Conservation (phyloP, 2,329 filamentous ascomycete genomes). For the Arthrobotrys entomopaga region DNA sequence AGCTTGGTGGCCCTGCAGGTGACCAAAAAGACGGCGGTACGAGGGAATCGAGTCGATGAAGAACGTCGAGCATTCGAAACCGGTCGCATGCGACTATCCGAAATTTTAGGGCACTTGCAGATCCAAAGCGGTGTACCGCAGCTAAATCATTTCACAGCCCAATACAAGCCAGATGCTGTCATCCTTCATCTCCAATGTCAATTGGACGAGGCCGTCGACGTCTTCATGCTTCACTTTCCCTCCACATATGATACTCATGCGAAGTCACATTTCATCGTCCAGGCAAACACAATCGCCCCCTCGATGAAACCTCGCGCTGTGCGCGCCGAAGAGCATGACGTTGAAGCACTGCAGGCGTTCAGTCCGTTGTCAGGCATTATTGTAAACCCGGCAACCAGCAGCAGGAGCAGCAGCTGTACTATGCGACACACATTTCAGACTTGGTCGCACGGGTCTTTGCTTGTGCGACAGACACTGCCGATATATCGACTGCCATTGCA, state of each 20-base stretch:
- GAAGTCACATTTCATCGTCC: constrained; percentile 3
- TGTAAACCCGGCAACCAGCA: constrained; percentile 4
- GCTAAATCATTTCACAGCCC: background rate
- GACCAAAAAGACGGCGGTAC: constrained; percentile 16
- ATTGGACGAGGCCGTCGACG: background rate
- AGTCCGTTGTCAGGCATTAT: constrained; percentile 31
- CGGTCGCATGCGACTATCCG: constrained; percentile 25
- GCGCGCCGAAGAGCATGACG: constrained; percentile 27
- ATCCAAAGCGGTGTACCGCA: constrained; percentile 2
- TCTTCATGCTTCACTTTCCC: background rate
- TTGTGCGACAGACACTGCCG: constrained; percentile 50
- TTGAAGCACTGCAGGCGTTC: constrained; percentile 9
- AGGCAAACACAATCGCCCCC: constrained; percentile 26
- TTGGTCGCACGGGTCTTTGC: constrained; percentile 26
- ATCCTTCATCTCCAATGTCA: background rate
- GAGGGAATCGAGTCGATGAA: background rate
- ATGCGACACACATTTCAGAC: constrained; percentile 33
- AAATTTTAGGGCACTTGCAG: constrained; percentile 18
- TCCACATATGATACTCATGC: background rate
- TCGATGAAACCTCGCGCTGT: constrained; percentile 33
- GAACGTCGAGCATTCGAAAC: constrained; percentile 26
- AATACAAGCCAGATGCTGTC: background rate
- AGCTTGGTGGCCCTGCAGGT: constrained; percentile 12
- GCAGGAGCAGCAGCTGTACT: constrained; percentile 22
- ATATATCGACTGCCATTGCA: background rate